phyloP scores from a whole-genome alignment of 2,329 filamentous ascomycete genomes.

The Colletotrichum falcatum region DNA sequence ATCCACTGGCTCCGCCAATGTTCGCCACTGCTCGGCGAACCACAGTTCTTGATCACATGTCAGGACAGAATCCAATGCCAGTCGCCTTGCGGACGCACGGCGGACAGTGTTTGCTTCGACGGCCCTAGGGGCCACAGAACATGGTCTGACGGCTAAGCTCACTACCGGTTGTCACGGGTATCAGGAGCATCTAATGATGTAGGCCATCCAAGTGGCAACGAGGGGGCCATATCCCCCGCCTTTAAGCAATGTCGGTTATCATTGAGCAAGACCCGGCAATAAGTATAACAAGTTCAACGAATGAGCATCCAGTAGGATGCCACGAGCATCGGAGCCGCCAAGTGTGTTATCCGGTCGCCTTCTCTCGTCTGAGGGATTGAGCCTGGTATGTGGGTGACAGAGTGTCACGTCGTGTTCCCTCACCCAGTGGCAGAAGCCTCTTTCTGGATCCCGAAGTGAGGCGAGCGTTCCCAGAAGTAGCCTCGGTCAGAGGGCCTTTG shows the following conservation, averaged over 20 bases:
- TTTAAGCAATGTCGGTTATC: neutral
- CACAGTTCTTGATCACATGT: neutral
- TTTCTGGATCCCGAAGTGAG: neutral
- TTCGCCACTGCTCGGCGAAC: conserved; percentile 1
- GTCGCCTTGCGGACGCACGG: neutral
- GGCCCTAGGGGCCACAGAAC: neutral
- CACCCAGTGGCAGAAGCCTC: neutral
- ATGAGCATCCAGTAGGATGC: conserved; percentile 1
- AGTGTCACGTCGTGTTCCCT: neutral
- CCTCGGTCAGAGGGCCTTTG: neutral
- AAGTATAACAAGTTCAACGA: neutral
- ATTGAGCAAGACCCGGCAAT: neutral
- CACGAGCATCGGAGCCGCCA: neutral
- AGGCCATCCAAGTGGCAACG: neutral
- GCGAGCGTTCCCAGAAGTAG: neutral
- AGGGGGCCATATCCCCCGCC: neutral
- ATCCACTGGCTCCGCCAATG: conserved; percentile 11
- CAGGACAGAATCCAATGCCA: neutral
- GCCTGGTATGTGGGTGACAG: neutral
- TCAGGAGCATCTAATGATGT: neutral
- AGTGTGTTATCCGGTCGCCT: neutral
- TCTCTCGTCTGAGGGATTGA: neutral
- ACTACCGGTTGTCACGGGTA: neutral
- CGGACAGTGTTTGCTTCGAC: neutral
- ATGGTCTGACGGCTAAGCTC: conserved; percentile 3